Percentiles rank a stretch among this genome's conserved stretches.
Evolutionary conservation across 495 filamentous ascomycete genomes (phyloP).

Genomic region (Articulospora tetracladia): DNA sequence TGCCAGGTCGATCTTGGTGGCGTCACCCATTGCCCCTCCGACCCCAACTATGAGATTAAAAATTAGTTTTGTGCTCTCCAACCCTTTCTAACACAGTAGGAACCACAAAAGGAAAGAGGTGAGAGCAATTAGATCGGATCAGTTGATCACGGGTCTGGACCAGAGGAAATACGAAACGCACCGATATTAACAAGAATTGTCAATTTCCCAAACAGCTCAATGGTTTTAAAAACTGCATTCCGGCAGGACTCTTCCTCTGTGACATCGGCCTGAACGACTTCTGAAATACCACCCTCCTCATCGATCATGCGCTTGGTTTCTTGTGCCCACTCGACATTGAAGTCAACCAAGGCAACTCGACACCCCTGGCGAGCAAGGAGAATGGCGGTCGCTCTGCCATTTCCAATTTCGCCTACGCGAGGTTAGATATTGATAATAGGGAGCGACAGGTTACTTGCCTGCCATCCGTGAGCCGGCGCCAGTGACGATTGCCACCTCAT

Average conservation of each 20-base stretch:
- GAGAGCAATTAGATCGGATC: background rate
- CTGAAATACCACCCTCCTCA: conserved; percentile 28
- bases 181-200: conserved; percentile 29
- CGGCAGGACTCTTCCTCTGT: conserved; percentile 27
- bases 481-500: background rate
- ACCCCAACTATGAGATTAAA: conserved; percentile 57
- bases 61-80: too few relatives aligned
- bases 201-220: conserved; percentile 23
- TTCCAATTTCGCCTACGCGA: conserved; percentile 49
- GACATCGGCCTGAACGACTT: conserved; percentile 28
- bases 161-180: background rate
- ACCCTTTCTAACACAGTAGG: conserved; percentile 41
- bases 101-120: conserved; percentile 3
- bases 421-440: background rate
- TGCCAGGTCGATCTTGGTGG: conserved; percentile 49
- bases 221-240: conserved; percentile 21
- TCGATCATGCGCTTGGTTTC: conserved; percentile 49
- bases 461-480: background rate
- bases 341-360: conserved; percentile 50
- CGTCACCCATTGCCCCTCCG: conserved; percentile 47
- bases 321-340: conserved; percentile 40
- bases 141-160: too few relatives aligned
- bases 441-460: background rate
- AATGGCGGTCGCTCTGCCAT: conserved; percentile 54
- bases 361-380: conserved; percentile 52